Evolutionary conservation across 352 stramenopile genomes (phyloP).

Genomic region (Phytophthora citrophthora): DNA sequence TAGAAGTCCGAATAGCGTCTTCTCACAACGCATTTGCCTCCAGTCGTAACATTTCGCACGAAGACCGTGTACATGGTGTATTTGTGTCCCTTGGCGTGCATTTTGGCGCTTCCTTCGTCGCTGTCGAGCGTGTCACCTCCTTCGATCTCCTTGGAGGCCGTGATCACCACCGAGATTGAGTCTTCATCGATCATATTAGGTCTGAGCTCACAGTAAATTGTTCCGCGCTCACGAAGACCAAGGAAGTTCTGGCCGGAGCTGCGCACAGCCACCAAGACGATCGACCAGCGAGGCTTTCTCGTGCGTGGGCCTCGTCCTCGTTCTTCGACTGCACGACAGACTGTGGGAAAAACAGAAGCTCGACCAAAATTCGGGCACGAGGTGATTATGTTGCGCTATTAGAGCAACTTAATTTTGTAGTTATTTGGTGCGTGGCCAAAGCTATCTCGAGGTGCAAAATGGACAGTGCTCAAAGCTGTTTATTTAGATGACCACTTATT

Average conservation of each 20-base stretch:
- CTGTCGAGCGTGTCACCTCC: constrained; percentile 20
- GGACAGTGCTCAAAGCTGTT: background rate
- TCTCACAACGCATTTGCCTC: constrained; percentile 76
- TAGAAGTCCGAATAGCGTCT: constrained; percentile 90
- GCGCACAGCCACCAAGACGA: constrained; percentile 21
- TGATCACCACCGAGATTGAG: constrained; percentile 69
- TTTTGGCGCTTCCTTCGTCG: constrained; percentile 15
- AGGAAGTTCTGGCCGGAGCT: constrained; percentile 15
- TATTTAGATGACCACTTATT: too few relatives aligned
- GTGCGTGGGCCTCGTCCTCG: constrained; percentile 31
- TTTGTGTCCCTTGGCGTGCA: constrained; percentile 54
- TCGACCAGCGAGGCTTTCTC: constrained; percentile 26
- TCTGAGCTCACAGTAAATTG: background rate
- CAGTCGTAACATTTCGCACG: constrained; percentile 74
- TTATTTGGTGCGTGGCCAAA: background rate
- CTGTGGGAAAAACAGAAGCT: constrained; percentile 45
- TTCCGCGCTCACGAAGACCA: background rate
- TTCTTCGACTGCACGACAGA: constrained; percentile 34
- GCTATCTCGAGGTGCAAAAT: too few relatives aligned
- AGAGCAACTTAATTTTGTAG: background rate
- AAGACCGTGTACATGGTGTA: constrained; percentile 90
- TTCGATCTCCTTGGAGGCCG: constrained; percentile 64
- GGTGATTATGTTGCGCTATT: constrained; percentile 16
- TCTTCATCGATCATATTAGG: constrained; percentile 66
- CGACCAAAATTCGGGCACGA: constrained; percentile 5